Evolutionary conservation across 2,329 filamentous ascomycete species (phyloP), one percentile per base, ranked within the genome.

Genomic region (Fusarium sp.): DNA sequence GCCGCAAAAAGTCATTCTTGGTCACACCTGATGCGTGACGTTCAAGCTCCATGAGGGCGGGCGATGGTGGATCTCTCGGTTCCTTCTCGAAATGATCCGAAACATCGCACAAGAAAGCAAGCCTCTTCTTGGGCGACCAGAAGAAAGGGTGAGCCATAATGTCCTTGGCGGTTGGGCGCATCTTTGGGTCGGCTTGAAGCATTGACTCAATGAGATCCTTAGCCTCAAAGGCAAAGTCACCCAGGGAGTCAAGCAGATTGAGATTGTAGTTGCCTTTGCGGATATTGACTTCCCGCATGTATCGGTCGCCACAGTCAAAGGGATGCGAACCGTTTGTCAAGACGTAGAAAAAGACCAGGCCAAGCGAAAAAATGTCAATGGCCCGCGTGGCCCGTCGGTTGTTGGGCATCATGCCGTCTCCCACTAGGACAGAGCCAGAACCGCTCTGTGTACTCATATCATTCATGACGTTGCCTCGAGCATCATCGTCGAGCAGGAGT

Each of bases 311-410:
- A 72, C 95, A 95, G 81, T 98, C 96, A 79, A 97, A 99, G 0
- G 97, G 97, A 82, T 99, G 97, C 2, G 89, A 91, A 18, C 97
- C 97, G 72, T 95, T 94, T 2, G 96, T 98, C 69, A 99, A 88
- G n/a, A 98, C 95, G 82, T 98, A 99, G 85, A 95, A 98, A 86
- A 98, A 99, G n/a, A 99, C 95, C 63, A 98, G 93, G 1, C 97
- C 97, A 39, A 99, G 89, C 0, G 95, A 98, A 85, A 99, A 99
- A 29, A 99, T 98, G 81, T 99, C 97, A 71, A 98, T 98, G 10
- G 97, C 94, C 54, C 97, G 93, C 54, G 97, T 99, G 8, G 97
- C 96, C 61, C 97, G 93, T 68, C 95, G 92, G 56, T 78, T 79
- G 76, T 91, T 91, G 76, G 79, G 87, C 84, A 86, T 89, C 81